Evolutionary conservation across 202 grass and related monocot species (phyloP), one percentile per base, ranked within the genome.

Genomic region (Musa balbisiana): DNA sequence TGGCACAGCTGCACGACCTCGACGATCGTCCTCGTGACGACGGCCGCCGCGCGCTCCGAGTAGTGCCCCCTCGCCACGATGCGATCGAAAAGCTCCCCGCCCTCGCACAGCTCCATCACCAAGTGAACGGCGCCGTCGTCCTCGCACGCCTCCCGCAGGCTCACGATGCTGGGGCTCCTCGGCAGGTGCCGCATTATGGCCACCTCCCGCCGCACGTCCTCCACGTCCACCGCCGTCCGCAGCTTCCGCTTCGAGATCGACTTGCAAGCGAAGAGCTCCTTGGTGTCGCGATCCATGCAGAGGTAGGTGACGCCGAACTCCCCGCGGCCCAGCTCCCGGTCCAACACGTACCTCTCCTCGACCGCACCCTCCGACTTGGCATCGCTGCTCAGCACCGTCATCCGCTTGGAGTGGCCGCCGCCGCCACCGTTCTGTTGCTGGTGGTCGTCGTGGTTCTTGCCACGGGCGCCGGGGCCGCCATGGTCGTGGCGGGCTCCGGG

Each of bases 261-360:
- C 83, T 99, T 99, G 95, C 95, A 99, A 8, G 95, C 95, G 24
- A 99, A 81, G 67, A 86, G 87, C 75, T 95, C 91, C 76, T 83
- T 92, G 67, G 85, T 90, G 73, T 85, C 83, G 73, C 89, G 91
- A 52, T 99, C 95, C 80, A 94, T 88, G 80, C 91, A 99, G 17
- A 99, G 89, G 77, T 99, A 99, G 53, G 95, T 99, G 19, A 99
- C 92, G 49, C 95, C 95, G 83, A 99, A 99, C 95, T 99, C 95
- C 5, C 95, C 95, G n/a, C 95, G 88, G 10, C 95, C 95, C 33
- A 99, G 85, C 91, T 99, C 95, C 49, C 91, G 53, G 82, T 99
- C 95, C 10, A 99, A 82, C 58, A 62, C 72, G 83, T 99, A 99
- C 85, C 83, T 94, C 29, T 90, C 95, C 55, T 99, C 95, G 82